phyloP scores from a whole-genome alignment of 192 early-diverging fungal species.

The Backusella luteola region DNA sequence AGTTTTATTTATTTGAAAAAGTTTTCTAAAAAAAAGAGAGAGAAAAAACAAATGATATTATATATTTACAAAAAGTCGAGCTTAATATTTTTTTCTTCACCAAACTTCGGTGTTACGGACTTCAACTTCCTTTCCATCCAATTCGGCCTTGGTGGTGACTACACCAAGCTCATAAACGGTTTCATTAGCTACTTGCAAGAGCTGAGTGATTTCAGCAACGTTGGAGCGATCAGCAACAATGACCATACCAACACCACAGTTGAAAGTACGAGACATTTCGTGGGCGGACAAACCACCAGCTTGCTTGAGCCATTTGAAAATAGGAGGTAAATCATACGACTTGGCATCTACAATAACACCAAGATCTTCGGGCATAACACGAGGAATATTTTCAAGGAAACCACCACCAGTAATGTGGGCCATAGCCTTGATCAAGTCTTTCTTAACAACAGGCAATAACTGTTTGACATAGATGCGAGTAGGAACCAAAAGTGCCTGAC shows the following conservation, averaged over 20 bases:
- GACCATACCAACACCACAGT: slow-evolving; percentile 99
- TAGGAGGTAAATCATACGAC: slow-evolving; percentile 80
- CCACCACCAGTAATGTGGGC: slow-evolving; percentile 99
- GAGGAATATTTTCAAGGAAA: slow-evolving; percentile 97
- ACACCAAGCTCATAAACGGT: slow-evolving; percentile 69
- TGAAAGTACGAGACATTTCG: slow-evolving; percentile 97
- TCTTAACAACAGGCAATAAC: slow-evolving; percentile 78
- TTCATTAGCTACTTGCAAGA: slow-evolving; percentile 65
- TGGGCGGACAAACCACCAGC: slow-evolving; percentile 74
- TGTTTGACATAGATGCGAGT: slow-evolving; percentile 96
- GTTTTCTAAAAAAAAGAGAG: not conserved
- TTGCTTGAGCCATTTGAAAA: slow-evolving; percentile 93
- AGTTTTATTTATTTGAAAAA: slow-evolving; percentile 8
- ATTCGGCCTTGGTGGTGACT: slow-evolving; percentile 49
- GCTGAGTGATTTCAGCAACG: slow-evolving; percentile 54
- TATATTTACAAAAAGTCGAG: slow-evolving; percentile 6
- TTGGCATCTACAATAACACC: slow-evolving; percentile 82
- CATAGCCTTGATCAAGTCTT: slow-evolving; percentile 89
- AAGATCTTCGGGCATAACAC: slow-evolving; percentile 82
- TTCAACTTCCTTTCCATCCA: slow-evolving; percentile 52
- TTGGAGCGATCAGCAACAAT: slow-evolving; percentile 72
- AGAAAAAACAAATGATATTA: not conserved
- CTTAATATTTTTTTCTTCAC: slow-evolving; percentile 23
- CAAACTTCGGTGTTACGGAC: slow-evolving; percentile 38
- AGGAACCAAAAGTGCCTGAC: slow-evolving; percentile 85